Percentiles rank a stretch among this genome's conserved stretches.
phyloP scores from a whole-genome alignment of 2,329 filamentous ascomycete genomes.

The Hypoxylon sp. region DNA sequence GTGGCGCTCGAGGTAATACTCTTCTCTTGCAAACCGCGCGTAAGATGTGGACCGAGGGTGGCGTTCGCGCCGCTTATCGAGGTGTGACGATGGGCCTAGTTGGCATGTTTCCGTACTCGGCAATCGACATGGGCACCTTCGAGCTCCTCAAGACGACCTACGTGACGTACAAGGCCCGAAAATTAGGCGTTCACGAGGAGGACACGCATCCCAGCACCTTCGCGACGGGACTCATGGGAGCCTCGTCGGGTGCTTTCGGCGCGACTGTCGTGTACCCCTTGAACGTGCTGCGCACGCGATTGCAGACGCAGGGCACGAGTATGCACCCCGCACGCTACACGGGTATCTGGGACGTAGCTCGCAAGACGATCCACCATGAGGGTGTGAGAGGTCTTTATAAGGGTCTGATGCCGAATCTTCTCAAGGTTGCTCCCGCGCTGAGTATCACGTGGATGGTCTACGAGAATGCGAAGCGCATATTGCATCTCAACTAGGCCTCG shows the following conservation, averaged over 20 bases:
- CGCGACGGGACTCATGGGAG: slow-evolving; percentile 87
- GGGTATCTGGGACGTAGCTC: slow-evolving; percentile 88
- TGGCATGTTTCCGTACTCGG: slow-evolving; percentile 98
- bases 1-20: slow-evolving; percentile 83
- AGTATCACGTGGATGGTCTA: slow-evolving; percentile 96
- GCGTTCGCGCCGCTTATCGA: slow-evolving; percentile 83
- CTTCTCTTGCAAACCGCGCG: slow-evolving; percentile 84
- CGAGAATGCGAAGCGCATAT: slow-evolving; percentile 84
- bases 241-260: slow-evolving; percentile 89
- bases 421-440: slow-evolving; percentile 95
- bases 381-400: slow-evolving; percentile 91
- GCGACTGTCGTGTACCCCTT: slow-evolving; percentile 95
- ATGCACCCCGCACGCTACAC: slow-evolving; percentile 91
- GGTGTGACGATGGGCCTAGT: slow-evolving; percentile 93
- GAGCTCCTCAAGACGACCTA: slow-evolving; percentile 88
- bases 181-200: slow-evolving; percentile 80
- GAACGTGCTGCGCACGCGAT: slow-evolving; percentile 89
- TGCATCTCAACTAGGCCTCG: slow-evolving; percentile 62
- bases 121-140: slow-evolving; percentile 95
- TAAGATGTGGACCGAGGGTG: slow-evolving; percentile 86
- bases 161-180: slow-evolving; percentile 75
- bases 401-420: slow-evolving; percentile 90
- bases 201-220: slow-evolving; percentile 85
- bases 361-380: slow-evolving; percentile 84
- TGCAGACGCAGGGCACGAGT: slow-evolving; percentile 95